Evolutionary conservation across 768 basidiomycete species (phyloP), one percentile per base, ranked within the genome.

Genomic region (Suillus variegatus): DNA sequence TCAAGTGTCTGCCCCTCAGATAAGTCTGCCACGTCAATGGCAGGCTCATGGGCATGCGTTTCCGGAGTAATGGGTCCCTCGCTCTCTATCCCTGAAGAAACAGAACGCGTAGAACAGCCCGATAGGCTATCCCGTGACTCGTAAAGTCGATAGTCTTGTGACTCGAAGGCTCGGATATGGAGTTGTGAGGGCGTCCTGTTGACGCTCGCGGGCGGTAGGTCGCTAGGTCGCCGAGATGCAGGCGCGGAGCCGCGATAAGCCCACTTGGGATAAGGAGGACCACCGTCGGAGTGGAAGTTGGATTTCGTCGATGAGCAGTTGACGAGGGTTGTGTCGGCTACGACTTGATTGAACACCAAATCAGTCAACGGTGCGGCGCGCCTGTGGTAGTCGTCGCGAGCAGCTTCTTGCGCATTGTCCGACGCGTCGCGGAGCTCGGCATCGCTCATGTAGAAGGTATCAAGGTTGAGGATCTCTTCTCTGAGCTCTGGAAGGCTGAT

Each of bases 401-500:
- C 54, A 35, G 22, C 51, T 38, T 47, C 46, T 40, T 35, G 36
- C 4, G n/a, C 73, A 14, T 67, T 64, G n/a, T 68, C 62, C 60
- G 72, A 70, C 14, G 80, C 75, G 46, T 67, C 40, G 20, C 66
- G 68, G 43, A 86, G 73, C 68, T 87, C 86, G 46, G 79, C 78
- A 28, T 84, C 81, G 35, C 80, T 78, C 79, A 86, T 80, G 72
- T 86, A 90, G 80, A 94, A 90, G 5, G 85, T 83, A 40, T 85
- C 82, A 38, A 91, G 77, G 10, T 76, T 74, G 22, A 84, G 68
- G 69, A 96, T 81, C 62, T 83, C 83, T 60, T 74, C 67, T 35
- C 89, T 84, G 6, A 95, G 80, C 6, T 88, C 84, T 7, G 80
- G 75, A 49, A 96, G 78, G n/a, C 85, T 79, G 61, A 90, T 87